Percentiles rank a stretch among this genome's conserved stretches.
These are phyloP conservation scores for Taphrina flavorubra DNA, from an alignment of 1,139 yeast genomes.

Conservation along the genomic window DNA sequence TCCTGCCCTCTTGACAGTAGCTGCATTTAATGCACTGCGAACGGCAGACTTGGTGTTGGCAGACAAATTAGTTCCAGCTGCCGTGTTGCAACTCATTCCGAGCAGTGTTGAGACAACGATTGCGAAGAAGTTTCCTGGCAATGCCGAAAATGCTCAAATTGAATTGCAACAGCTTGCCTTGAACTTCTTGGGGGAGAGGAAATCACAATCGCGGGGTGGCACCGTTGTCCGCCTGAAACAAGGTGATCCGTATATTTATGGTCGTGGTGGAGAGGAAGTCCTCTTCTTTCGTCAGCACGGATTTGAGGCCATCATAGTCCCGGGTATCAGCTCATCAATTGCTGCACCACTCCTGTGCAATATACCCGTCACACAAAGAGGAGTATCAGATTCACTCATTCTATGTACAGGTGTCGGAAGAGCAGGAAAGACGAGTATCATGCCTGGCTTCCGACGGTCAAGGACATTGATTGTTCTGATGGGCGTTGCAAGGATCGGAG, in stretches of 20 bases:
- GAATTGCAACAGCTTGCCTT: constrained; percentile 77
- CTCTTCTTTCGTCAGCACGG: constrained; percentile 71
- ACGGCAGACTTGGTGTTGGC: constrained; percentile 84
- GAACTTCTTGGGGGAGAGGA: constrained; percentile 56
- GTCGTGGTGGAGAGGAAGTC: constrained; percentile 95
- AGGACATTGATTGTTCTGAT: constrained; percentile 87
- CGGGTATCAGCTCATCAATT: constrained; percentile 89
- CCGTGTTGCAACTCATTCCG: constrained; percentile 82
- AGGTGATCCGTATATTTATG: constrained; percentile 96
- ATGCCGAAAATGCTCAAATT: constrained; percentile 91
- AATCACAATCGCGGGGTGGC: constrained; percentile 58
- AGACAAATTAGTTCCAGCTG: constrained; percentile 90
- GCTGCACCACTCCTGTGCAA: constrained; percentile 86
- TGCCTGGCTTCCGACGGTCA: constrained; percentile 73
- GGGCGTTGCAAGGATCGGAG: constrained; percentile 84
- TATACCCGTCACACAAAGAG: constrained; percentile 91
- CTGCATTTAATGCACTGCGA: constrained; percentile 80
- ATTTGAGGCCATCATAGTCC: constrained; percentile 71
- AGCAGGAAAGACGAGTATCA: constrained; percentile 76
- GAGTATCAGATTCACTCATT: constrained; percentile 88
- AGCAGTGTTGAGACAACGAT: constrained; percentile 73
- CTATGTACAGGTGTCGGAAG: constrained; percentile 96
- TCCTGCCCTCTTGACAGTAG: constrained; percentile 77
- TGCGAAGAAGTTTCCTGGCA: constrained; percentile 95
- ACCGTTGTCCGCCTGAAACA: constrained; percentile 89